Conservation (phyloP, 164 flowering plant genomes). For the Euptelea pleiosperma region DNA sequence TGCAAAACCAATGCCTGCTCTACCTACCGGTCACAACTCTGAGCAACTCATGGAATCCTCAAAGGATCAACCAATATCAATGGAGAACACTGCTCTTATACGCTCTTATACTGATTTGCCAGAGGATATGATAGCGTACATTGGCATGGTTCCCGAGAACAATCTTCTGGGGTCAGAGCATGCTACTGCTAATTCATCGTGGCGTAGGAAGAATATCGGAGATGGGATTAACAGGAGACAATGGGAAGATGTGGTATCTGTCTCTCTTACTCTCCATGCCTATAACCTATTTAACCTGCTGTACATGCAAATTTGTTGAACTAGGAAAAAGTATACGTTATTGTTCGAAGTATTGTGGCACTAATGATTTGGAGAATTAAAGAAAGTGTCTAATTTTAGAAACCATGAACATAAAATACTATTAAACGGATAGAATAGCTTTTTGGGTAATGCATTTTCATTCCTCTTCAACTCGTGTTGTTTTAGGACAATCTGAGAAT, state of each 20-base stretch:
- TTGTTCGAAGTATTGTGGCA: too few species aligned
- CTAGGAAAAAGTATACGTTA: too few species aligned
- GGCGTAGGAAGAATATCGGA: slow-evolving; percentile 24
- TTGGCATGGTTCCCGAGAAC: slow-evolving; percentile 12
- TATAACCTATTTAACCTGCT: slow-evolving; percentile 9
- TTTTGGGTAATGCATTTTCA: neutral
- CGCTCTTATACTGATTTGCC: slow-evolving; percentile 16
- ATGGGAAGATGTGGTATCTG: slow-evolving; percentile 43
- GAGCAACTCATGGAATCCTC: slow-evolving; percentile 17
- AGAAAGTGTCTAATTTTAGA: neutral
- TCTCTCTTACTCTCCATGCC: neutral
- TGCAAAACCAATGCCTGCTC: slow-evolving; percentile 8
- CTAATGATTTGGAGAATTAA: too few species aligned
- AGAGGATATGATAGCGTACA: slow-evolving; percentile 17
- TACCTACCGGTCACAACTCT: slow-evolving; percentile 21
- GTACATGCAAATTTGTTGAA: too few species aligned
- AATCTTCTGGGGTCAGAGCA: slow-evolving; percentile 16
- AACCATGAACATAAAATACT: neutral
- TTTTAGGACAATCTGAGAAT: slow-evolving; percentile 41
- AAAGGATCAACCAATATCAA: slow-evolving; percentile 22
- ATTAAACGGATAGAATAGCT: neutral
- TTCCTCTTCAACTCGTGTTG: neutral
- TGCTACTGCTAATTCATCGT: slow-evolving; percentile 14
- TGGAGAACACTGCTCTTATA: slow-evolving; percentile 14
- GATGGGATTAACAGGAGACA: slow-evolving; percentile 22